Conservation (phyloP, 345 rosid species). For the Trapa bicornis region DNA sequence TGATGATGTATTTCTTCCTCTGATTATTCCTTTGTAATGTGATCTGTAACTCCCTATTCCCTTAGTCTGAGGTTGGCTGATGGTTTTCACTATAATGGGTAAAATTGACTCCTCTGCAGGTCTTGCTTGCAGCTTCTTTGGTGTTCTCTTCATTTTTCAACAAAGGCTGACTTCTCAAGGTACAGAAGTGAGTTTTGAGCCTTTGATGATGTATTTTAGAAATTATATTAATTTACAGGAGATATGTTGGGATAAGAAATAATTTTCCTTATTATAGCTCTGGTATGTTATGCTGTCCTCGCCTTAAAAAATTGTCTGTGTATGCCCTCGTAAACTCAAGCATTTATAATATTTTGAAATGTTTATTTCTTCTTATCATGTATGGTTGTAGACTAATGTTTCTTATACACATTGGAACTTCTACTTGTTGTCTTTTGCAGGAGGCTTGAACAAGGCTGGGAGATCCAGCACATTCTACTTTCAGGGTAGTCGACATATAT, state of each 20-base stretch:
- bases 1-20: background rate
- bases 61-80: background rate
- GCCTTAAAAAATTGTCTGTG: background rate
- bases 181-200: conserved; percentile 80
- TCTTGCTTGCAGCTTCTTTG: conserved; percentile 85
- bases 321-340: background rate
- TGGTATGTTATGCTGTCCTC: background rate
- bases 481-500: conserved; percentile 30
- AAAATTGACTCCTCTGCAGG: conserved; percentile 26
- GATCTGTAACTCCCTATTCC: background rate
- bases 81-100: background rate
- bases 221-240: background rate
- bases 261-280: background rate
- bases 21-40: background rate
- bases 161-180: conserved; percentile 68
- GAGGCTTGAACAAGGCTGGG: conserved; percentile 18
- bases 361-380: background rate
- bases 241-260: background rate
- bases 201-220: conserved; percentile 13
- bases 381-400: background rate
- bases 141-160: conserved; percentile 66
- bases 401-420: background rate
- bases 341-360: background rate
- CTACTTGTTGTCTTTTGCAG: conserved; percentile 11
- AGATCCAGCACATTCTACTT: conserved; percentile 16